Percentiles rank a stretch among this genome's conserved stretches.
Evolutionary conservation across 192 early-diverging fungal genomes (phyloP).

Genomic region (Entophlyctis luteolus): DNA sequence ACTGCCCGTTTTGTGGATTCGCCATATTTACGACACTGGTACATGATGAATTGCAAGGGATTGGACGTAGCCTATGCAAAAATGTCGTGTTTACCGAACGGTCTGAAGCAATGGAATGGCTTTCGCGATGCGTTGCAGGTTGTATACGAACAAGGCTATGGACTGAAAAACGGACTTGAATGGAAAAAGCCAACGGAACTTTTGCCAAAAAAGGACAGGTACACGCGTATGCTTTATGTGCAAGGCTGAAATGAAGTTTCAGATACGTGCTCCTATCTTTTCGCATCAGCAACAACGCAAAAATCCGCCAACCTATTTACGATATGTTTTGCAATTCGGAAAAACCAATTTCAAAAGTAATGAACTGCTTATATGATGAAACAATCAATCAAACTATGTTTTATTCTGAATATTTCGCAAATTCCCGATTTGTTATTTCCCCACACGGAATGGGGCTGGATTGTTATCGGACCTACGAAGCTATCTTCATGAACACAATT

Average conservation of each 20-base stretch:
- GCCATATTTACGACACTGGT: not conserved
- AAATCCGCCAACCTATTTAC: not conserved
- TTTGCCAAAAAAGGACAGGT: not conserved
- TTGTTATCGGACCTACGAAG: conserved; percentile 19
- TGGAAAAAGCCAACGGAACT: not conserved
- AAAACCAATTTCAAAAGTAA: not conserved
- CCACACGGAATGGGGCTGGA: conserved; percentile 2
- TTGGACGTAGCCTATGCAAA: not conserved
- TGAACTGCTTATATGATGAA: not conserved
- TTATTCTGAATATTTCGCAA: not conserved
- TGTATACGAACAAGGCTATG: not conserved
- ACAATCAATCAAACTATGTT: not conserved
- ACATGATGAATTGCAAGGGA: not conserved
- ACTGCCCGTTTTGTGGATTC: not conserved
- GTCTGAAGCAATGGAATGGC: not conserved
- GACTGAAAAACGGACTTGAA: not conserved
- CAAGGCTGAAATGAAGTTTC: not conserved
- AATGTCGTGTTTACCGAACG: not conserved
- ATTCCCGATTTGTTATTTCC: conserved; percentile 7
- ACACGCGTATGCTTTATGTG: too few relatives aligned
- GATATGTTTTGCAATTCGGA: conserved; percentile 2
- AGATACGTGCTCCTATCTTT: conserved; percentile 2
- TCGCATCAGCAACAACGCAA: not conserved
- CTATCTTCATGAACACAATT: not conserved
- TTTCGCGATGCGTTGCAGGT: not conserved